These are phyloP conservation scores for Fragosphaeria purpurea DNA, from an alignment of 2,329 filamentous ascomycete genomes.

Conservation along the genomic window DNA sequence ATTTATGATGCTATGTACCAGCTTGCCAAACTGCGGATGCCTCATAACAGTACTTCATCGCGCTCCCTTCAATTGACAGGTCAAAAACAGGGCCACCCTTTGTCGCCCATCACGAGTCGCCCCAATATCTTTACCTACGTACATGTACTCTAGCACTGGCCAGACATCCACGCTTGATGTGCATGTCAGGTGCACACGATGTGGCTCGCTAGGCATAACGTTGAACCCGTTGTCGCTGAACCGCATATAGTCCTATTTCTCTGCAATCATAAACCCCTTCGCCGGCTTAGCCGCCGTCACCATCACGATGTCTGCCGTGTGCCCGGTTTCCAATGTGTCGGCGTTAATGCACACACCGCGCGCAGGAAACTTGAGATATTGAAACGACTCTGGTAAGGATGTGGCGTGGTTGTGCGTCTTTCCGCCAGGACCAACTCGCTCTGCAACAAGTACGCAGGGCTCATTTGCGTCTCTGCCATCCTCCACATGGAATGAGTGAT, in stretches of 20 bases:
- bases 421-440: not conserved
- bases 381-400: constrained; percentile 53
- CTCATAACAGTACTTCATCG: too few relatives aligned
- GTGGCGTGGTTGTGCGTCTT: constrained; percentile 25
- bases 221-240: constrained; percentile 51
- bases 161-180: not conserved
- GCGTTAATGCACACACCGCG: constrained; percentile 26
- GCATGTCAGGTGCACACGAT: too few relatives aligned
- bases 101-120: not conserved
- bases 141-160: not conserved
- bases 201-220: constrained; percentile 36
- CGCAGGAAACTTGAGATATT: constrained; percentile 43
- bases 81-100: too few relatives aligned
- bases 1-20: too few relatives aligned
- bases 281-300: constrained; percentile 35
- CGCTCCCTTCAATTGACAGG: too few relatives aligned
- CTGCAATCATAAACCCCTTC: constrained; percentile 47
- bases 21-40: too few relatives aligned
- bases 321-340: not conserved
- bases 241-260: constrained; percentile 30
- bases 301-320: constrained; percentile 6
- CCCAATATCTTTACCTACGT: constrained; percentile 1
- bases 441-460: too few relatives aligned
- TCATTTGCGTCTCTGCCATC: not conserved
- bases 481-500: not conserved